These are phyloP conservation scores for Aspergillus sergii DNA, from an alignment of 2,329 filamentous ascomycete genomes.

Conservation along the genomic window DNA sequence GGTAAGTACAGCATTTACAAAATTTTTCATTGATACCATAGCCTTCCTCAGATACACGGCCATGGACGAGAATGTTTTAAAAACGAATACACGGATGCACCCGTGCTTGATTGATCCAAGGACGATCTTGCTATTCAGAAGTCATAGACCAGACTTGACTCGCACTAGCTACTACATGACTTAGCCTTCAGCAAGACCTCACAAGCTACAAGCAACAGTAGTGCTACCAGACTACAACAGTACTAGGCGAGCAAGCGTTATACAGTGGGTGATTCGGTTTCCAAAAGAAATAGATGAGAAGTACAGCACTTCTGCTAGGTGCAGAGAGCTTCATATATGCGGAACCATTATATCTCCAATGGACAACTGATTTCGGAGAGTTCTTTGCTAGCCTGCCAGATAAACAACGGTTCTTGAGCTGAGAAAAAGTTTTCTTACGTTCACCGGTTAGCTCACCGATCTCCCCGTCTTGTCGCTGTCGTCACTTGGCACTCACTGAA, in stretches of 20 bases:
- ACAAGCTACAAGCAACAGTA: background rate
- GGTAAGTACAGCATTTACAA: background rate
- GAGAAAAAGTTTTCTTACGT: background rate
- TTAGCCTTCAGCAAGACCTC: background rate
- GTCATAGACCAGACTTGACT: background rate
- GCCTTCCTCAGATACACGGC: background rate
- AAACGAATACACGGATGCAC: background rate
- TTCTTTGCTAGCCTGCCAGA: background rate
- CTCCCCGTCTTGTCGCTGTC: background rate
- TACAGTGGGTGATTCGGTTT: background rate
- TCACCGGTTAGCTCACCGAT: background rate
- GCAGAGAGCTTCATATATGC: background rate
- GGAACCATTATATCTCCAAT: background rate
- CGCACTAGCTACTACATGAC: background rate
- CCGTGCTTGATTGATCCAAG: background rate
- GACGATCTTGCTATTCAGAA: background rate
- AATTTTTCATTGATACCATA: background rate
- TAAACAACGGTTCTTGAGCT: background rate
- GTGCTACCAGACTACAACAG: background rate
- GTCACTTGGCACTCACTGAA: background rate
- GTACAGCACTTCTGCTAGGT: no score
- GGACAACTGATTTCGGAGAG: background rate
- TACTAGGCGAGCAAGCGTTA: background rate
- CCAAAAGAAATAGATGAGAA: no score
- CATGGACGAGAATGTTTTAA: background rate